Percentiles rank a stretch among this genome's conserved stretches.
phyloP scores from a whole-genome alignment of 1,284 basidiomycete species.

The Ustilago loliicola region DNA sequence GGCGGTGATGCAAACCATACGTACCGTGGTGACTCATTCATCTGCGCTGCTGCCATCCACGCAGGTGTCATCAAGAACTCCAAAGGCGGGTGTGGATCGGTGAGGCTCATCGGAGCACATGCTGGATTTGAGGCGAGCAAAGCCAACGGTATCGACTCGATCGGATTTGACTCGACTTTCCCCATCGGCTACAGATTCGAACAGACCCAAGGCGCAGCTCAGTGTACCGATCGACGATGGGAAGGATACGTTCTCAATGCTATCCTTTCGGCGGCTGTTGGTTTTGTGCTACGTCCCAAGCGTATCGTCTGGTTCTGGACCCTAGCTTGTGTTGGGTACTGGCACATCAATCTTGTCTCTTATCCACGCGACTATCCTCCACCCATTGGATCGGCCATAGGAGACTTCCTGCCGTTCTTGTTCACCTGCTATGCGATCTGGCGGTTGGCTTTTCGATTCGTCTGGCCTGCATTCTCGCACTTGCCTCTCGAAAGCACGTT shows the following conservation, averaged over 20 bases:
- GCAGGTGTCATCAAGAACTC: slow-evolving; percentile 79
- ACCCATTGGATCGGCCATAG: slow-evolving; percentile 78
- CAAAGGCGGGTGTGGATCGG: slow-evolving; percentile 82
- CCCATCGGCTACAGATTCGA: slow-evolving; percentile 76
- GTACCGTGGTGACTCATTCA: slow-evolving; percentile 86
- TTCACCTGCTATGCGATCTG: slow-evolving; percentile 86
- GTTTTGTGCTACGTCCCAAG: slow-evolving; percentile 80
- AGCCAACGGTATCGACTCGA: slow-evolving; percentile 79
- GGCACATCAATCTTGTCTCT: slow-evolving; percentile 85
- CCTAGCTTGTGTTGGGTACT: slow-evolving; percentile 85
- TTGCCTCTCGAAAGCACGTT: slow-evolving; percentile 81
- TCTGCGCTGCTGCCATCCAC: slow-evolving; percentile 83
- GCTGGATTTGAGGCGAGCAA: slow-evolving; percentile 77
- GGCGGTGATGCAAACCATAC: slow-evolving; percentile 74
- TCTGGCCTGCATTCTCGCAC: slow-evolving; percentile 78
- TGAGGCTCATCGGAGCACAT: slow-evolving; percentile 80
- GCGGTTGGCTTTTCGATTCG: slow-evolving; percentile 81
- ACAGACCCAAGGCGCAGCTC: slow-evolving; percentile 72
- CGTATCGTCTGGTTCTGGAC: slow-evolving; percentile 78
- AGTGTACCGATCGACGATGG: slow-evolving; percentile 80
- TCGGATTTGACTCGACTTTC: slow-evolving; percentile 82
- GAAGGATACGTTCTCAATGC: slow-evolving; percentile 59
- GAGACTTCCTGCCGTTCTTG: slow-evolving; percentile 81
- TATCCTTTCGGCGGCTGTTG: slow-evolving; percentile 77
- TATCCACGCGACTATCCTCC: slow-evolving; percentile 76